These are phyloP conservation scores for Termitomyces sp. DNA, from an alignment of 768 basidiomycete species.

Conservation along the genomic window DNA sequence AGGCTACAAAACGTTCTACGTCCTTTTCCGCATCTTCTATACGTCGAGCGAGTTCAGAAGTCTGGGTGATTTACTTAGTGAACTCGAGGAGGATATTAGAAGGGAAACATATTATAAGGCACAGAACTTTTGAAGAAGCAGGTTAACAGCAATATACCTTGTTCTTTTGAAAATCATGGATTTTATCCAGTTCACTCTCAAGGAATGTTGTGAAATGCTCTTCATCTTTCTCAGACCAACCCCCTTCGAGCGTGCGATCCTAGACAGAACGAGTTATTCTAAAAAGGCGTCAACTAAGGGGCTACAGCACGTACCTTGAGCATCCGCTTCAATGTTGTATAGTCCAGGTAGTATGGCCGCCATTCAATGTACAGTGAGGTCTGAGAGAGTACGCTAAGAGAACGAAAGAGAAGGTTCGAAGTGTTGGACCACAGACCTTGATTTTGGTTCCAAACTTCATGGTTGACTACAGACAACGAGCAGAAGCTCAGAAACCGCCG, in stretches of 20 bases:
- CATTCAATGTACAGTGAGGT: constrained; percentile 86
- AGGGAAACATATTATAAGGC: background rate
- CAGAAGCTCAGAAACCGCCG: background rate
- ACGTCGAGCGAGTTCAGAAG: constrained; percentile 72
- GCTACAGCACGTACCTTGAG: constrained; percentile 54
- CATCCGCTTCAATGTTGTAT: constrained; percentile 83
- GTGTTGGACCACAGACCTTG: constrained; percentile 15
- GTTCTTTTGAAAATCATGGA: constrained; percentile 86
- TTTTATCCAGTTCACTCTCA: constrained; percentile 86
- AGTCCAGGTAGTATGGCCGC: constrained; percentile 87
- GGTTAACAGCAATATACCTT: constrained; percentile 47
- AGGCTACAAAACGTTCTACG: constrained; percentile 70
- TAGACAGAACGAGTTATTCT: constrained; percentile 10
- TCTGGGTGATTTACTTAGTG: constrained; percentile 33
- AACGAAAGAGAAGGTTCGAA: background rate
- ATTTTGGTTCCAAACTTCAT: constrained; percentile 88
- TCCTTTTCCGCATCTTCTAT: constrained; percentile 80
- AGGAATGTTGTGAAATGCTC: constrained; percentile 73
- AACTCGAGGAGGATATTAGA: background rate
- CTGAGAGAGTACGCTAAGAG: constrained; percentile 27
- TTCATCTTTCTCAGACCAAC: constrained; percentile 80
- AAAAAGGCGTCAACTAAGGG: background rate
- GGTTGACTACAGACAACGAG: background rate
- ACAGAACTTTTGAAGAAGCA: background rate
- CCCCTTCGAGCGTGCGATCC: constrained; percentile 39